A percentile compares a stretch with the other conserved stretches of the same genome.
Evolutionary conservation across 2,329 filamentous ascomycete species (phyloP).

Genomic region (Penicillium polonicum): DNA sequence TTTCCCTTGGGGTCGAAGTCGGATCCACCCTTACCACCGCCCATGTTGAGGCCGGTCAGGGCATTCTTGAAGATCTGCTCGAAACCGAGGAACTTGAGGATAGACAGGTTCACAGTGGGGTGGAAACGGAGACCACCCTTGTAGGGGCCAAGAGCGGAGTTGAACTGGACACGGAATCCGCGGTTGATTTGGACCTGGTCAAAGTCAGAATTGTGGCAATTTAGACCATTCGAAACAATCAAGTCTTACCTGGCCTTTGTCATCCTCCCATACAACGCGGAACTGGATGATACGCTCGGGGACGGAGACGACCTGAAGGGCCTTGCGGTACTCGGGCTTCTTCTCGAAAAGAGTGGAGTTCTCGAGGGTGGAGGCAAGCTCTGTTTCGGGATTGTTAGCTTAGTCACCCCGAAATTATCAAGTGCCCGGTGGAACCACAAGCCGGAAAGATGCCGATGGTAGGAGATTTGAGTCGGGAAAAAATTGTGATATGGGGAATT

Average conservation of each 20-base stretch:
- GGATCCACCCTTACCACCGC: conserved; percentile 94
- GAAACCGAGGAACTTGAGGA: conserved; percentile 95
- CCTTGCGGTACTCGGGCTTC: conserved; percentile 91
- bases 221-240: background rate
- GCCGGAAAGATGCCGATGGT: conserved; percentile 22
- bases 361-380: conserved; percentile 93
- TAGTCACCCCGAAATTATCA: conserved; percentile 9
- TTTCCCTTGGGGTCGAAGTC: conserved; percentile 99
- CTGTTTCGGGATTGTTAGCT: conserved; percentile 48
- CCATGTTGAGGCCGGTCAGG: conserved; percentile 90
- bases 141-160: conserved; percentile 95
- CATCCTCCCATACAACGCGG: conserved; percentile 95
- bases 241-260: conserved; percentile 61
- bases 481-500: background rate
- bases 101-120: conserved; percentile 63
- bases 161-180: conserved; percentile 96
- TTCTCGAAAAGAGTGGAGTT: conserved; percentile 89
- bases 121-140: conserved; percentile 97
- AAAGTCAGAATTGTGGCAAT: background rate
- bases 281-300: conserved; percentile 97
- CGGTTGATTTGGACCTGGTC: conserved; percentile 82
- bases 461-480: background rate
- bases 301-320: conserved; percentile 81
- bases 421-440: conserved; percentile 7
- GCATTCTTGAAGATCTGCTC: conserved; percentile 99